A percentile compares a stretch with the other conserved stretches of the same genome.
Conservation (phyloP, 169 alveolate species). For the Cryptosporidium canis region DNA sequence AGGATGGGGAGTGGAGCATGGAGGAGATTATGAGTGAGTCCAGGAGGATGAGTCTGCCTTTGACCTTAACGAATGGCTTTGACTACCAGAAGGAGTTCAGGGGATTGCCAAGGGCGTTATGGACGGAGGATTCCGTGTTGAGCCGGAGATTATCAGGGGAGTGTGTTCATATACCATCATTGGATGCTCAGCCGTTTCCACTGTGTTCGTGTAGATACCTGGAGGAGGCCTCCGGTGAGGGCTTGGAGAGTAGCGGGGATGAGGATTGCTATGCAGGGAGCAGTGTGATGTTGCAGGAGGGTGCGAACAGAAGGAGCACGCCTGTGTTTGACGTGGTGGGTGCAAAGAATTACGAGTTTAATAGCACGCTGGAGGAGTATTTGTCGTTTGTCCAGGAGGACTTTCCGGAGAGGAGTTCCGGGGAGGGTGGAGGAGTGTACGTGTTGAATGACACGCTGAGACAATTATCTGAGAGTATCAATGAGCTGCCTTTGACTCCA, state of each 20-base stretch:
- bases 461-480: slow-evolving; percentile 8
- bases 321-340: slow-evolving; percentile 60
- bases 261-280: background rate
- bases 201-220: slow-evolving; percentile 66
- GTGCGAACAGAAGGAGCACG: background rate
- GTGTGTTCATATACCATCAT: slow-evolving; percentile 51
- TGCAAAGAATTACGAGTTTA: slow-evolving; percentile 3
- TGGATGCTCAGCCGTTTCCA: slow-evolving; percentile 54
- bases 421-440: background rate
- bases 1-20: slow-evolving; percentile 12
- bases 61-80: slow-evolving; percentile 53
- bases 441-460: slow-evolving; percentile 3
- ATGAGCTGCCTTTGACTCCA: slow-evolving; percentile 15
- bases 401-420: background rate
- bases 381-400: slow-evolving; percentile 13
- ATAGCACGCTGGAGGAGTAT: slow-evolving; percentile 39
- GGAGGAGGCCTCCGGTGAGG: background rate
- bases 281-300: background rate
- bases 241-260: background rate
- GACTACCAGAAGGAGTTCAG: slow-evolving; percentile 49
- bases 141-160: background rate
- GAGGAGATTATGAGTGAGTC: background rate
- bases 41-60: background rate
- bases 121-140: slow-evolving; percentile 15
- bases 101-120: background rate